phyloP scores from a whole-genome alignment of 495 filamentous ascomycete genomes.

The Amniculicola lignicola region DNA sequence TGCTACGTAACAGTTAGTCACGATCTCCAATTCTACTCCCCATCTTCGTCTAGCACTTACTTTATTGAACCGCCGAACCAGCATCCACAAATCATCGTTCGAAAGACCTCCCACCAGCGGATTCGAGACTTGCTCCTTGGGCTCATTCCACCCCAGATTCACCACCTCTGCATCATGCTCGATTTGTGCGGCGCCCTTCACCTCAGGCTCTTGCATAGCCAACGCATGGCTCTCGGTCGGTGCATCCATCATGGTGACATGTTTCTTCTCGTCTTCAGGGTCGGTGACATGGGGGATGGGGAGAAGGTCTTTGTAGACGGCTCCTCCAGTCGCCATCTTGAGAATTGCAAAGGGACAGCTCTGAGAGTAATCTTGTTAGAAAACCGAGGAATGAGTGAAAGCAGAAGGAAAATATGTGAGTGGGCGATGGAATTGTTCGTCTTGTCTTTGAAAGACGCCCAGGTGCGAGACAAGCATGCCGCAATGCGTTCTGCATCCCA shows the following conservation, averaged over 20 bases:
- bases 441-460: too few species aligned
- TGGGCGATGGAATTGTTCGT: too few species aligned
- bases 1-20: conserved; percentile 51
- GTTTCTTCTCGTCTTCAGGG: conserved; percentile 30
- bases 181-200: conserved; percentile 50
- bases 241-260: conserved; percentile 30
- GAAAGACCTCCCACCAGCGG: conserved; percentile 67
- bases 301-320: conserved; percentile 39
- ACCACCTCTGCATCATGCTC: conserved; percentile 51
- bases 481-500: too few species aligned
- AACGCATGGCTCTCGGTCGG: conserved; percentile 43
- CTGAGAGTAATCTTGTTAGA: too few species aligned
- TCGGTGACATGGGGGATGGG: conserved; percentile 36
- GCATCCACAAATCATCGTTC: conserved; percentile 83
- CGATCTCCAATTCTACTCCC: background rate
- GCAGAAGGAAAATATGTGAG: too few species aligned
- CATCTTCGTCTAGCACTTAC: conserved; percentile 40
- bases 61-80: conserved; percentile 82
- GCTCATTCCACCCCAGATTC: conserved; percentile 73
- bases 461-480: too few species aligned
- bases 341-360: too few species aligned
- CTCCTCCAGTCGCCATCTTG: conserved; percentile 32
- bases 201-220: conserved; percentile 35
- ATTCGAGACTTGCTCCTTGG: conserved; percentile 53
- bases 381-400: too few species aligned